Evolutionary conservation across 2,329 filamentous ascomycete species (phyloP).

Genomic region (Annulohypoxylon truncatum): DNA sequence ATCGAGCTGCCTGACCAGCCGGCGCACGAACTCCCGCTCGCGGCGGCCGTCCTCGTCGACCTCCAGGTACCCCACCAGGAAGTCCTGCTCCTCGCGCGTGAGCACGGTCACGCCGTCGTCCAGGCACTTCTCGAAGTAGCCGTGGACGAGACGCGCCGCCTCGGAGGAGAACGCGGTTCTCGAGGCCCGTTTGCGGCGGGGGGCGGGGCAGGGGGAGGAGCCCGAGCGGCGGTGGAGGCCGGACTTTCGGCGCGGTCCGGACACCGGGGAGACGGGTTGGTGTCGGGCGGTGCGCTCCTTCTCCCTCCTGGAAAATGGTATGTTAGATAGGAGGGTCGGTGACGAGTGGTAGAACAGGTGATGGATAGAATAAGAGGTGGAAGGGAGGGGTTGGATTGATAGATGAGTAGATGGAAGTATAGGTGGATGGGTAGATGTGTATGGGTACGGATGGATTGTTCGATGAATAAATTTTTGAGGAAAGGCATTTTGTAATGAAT

Average conservation of each 20-base stretch:
- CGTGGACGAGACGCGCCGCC: neutral
- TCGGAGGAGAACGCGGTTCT: neutral
- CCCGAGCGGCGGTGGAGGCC: neutral
- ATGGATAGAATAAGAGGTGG: neutral
- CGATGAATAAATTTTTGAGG: neutral
- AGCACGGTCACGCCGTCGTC: conserved; percentile 25
- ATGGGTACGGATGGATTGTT: neutral
- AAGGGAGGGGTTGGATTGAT: neutral
- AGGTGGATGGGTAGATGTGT: too few relatives aligned
- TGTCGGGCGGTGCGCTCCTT: neutral
- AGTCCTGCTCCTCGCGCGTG: conserved; percentile 14
- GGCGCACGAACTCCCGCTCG: conserved; percentile 12
- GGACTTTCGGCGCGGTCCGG: neutral
- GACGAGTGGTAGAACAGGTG: neutral
- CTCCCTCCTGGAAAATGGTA: neutral
- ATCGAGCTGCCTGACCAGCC: conserved; percentile 18
- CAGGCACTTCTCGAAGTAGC: neutral
- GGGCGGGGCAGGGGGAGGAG: neutral
- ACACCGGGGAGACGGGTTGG: neutral
- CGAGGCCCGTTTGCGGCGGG: too few relatives aligned
- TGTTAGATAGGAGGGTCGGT: neutral
- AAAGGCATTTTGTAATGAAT: neutral
- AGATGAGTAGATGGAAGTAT: neutral
- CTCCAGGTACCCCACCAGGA: conserved; percentile 15
- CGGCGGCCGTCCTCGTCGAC: neutral